Evolutionary conservation across 2,329 filamentous ascomycete genomes (phyloP), one percentile per base, ranked within the genome.

Genomic region (Exophiala aquamarina): DNA sequence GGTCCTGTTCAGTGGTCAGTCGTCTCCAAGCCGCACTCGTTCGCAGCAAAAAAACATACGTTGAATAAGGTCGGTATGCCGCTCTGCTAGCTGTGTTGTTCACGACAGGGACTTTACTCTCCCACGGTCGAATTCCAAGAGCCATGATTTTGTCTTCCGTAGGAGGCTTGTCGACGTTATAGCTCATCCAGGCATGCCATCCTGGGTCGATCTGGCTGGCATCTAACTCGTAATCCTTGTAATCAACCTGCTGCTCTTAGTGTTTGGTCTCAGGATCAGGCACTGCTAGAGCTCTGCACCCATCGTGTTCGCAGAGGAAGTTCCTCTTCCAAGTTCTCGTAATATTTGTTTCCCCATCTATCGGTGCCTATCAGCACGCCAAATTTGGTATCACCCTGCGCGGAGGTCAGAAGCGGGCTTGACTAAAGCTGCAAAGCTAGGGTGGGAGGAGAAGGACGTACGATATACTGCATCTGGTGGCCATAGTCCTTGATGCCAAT

Each of bases 101-200:
- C 55, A 87, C 84, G 54, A 83, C 75, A 63, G 92, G 81, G 62
- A 85, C 78, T 47, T 77, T 76, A 50, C 83, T 77, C 67, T 95
- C 90, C 87, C 91, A 97, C 29, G 76, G 68, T 54, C 89, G 81
- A 37, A 82, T 69, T 58, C 82, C 77, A 42, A 83, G 73, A 61
- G 83, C 79, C 55, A 94, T 64, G 54, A 93, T 69, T 42, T 83
- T 74, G 67, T 98, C 93, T 63, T 86, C 71, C 29, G 77, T 81
- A 2, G 93, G 93, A 29, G 92, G 83, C 70, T 87, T 87, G 70
- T 97, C 90, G 62, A 95, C 84, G 72, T 84, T 75, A 73, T 98
- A 97, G 58, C 89, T 89, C 61, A 98, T 90, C 93, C 93, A 98
- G 21, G 88, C 89, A 73, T 97, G 93, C 93, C 93, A 98, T 70